These are phyloP conservation scores for Draba incana DNA, from an alignment of 345 rosid species.

Conservation along the genomic window DNA sequence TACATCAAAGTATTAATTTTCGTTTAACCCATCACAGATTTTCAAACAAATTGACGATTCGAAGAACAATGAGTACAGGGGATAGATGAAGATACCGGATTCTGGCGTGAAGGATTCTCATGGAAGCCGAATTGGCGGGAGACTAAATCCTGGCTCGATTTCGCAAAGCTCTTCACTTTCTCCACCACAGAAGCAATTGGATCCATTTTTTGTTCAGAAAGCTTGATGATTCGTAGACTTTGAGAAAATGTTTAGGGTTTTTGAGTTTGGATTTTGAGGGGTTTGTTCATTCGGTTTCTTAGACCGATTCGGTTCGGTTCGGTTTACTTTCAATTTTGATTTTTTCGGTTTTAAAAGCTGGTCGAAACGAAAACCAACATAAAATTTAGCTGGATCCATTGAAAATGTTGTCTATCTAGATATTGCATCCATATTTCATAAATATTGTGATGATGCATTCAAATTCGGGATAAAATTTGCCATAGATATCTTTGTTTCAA, in stretches of 20 bases:
- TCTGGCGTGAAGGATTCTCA: slow-evolving; percentile 48
- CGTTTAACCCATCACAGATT: not conserved
- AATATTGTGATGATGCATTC: too few relatives aligned
- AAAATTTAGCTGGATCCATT: not conserved
- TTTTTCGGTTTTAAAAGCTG: not conserved
- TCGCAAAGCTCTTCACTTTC: slow-evolving; percentile 52
- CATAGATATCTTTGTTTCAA: too few relatives aligned
- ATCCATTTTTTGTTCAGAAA: slow-evolving; percentile 49
- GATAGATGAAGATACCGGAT: slow-evolving; percentile 55
- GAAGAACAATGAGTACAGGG: not conserved
- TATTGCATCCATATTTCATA: too few relatives aligned
- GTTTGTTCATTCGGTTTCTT: slow-evolving; percentile 10
- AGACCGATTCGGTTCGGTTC: slow-evolving; percentile 10
- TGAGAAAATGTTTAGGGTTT: slow-evolving; percentile 28
- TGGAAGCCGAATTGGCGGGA: slow-evolving; percentile 48
- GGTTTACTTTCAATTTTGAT: slow-evolving; percentile 15
- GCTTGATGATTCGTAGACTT: not conserved
- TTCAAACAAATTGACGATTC: not conserved
- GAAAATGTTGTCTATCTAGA: not conserved
- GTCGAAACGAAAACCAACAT: not conserved
- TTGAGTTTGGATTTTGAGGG: slow-evolving; percentile 6
- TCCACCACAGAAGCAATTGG: slow-evolving; percentile 54
- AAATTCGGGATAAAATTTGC: too few relatives aligned
- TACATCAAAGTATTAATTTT: not conserved
- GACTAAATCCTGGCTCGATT: slow-evolving; percentile 55